Conservation (phyloP, 805 yeast genomes). For the Saccharomycopsis guyanensis region DNA sequence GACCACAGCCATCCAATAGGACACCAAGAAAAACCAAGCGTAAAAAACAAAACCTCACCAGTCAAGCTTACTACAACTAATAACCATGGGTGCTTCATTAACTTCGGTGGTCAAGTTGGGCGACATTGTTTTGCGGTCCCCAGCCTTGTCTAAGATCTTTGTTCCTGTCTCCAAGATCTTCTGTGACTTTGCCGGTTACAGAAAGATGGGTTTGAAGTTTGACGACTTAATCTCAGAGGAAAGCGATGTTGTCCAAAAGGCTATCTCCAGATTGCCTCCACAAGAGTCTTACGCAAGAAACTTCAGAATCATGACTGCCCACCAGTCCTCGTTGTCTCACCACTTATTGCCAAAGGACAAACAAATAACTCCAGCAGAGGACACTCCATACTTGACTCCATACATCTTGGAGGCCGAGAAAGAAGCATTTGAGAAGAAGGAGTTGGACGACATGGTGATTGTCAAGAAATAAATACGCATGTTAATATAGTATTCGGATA, state of each 20-base stretch:
- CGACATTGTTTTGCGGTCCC: conserved; percentile 74
- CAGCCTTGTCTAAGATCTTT: conserved; percentile 65
- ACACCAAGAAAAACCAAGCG: neutral
- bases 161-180: conserved; percentile 76
- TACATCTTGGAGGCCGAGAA: conserved; percentile 91
- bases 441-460: conserved; percentile 66
- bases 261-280: conserved; percentile 78
- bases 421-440: conserved; percentile 80
- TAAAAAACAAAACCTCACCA: neutral
- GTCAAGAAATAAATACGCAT: conserved; percentile 15
- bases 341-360: conserved; percentile 77
- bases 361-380: conserved; percentile 74
- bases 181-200: conserved; percentile 77
- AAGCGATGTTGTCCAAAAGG: conserved; percentile 77
- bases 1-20: neutral
- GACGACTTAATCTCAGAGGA: conserved; percentile 89
- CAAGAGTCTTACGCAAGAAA: conserved; percentile 84
- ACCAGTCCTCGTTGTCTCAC: conserved; percentile 78
- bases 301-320: conserved; percentile 87
- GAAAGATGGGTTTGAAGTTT: conserved; percentile 82
- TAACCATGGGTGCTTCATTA: conserved; percentile 36
- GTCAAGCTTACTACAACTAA: neutral
- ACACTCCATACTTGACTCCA: conserved; percentile 75
- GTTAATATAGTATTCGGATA: neutral
- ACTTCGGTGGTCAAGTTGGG: conserved; percentile 67